Evolutionary conservation across 495 filamentous ascomycete species (phyloP).

Genomic region (Elasticomyces elasticus): DNA sequence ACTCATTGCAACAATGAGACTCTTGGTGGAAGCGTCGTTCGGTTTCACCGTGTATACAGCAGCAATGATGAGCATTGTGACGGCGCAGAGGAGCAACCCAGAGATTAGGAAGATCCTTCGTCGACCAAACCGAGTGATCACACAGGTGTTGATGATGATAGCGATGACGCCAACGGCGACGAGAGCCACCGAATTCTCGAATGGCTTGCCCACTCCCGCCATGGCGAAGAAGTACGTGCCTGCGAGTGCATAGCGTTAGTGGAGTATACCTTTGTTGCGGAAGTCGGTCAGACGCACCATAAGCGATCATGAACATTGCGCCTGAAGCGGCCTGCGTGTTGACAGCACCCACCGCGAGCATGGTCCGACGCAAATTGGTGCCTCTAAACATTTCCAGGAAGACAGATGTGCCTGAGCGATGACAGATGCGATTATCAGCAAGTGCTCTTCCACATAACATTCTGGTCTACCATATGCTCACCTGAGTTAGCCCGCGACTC

Average conservation of each 20-base stretch:
- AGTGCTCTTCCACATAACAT: too few relatives aligned
- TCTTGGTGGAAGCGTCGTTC: constrained; percentile 39
- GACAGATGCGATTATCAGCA: too few relatives aligned
- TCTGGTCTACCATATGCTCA: too few relatives aligned
- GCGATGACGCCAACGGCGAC: constrained; percentile 47
- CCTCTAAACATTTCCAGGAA: constrained; percentile 46
- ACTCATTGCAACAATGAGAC: constrained; percentile 43
- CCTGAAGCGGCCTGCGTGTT: constrained; percentile 49
- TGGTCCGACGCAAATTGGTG: constrained; percentile 44
- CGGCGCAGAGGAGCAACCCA: constrained; percentile 44
- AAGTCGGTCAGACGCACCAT: too few relatives aligned
- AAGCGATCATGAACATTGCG: constrained; percentile 49
- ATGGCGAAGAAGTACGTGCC: constrained; percentile 59
- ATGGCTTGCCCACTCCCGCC: constrained; percentile 48
- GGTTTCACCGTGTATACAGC: constrained; percentile 43
- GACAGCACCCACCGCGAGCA: constrained; percentile 41
- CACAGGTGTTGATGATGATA: constrained; percentile 43
- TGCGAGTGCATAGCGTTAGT: constrained; percentile 34
- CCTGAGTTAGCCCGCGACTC: constrained; percentile 9
- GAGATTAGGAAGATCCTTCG: constrained; percentile 43
- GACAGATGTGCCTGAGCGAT: constrained; percentile 5
- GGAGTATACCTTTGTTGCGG: too few relatives aligned
- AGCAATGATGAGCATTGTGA: constrained; percentile 46
- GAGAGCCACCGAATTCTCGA: constrained; percentile 49
- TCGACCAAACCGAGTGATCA: constrained; percentile 46